Evolutionary conservation across 305 asterid genomes (phyloP).

Genomic region (Withania somnifera): DNA sequence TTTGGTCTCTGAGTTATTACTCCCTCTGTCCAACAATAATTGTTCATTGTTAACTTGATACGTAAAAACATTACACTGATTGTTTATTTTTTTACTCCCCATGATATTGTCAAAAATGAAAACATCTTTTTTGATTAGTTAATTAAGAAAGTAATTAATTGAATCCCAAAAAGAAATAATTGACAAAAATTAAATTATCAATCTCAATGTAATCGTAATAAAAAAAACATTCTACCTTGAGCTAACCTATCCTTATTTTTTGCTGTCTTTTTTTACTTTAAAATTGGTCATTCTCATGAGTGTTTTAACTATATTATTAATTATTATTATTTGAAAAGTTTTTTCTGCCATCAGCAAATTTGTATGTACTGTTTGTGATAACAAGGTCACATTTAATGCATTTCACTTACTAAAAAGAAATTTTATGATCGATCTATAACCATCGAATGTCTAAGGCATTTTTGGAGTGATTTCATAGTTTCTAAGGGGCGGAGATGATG

Average conservation of each 20-base stretch:
- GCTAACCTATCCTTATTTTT: neutral
- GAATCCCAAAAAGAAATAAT: neutral
- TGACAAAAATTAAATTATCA: neutral
- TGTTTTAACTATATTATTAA: neutral
- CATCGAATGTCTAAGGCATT: no score
- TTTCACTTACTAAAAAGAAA: no score
- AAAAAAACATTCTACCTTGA: neutral
- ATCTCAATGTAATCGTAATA: neutral
- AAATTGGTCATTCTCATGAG: neutral
- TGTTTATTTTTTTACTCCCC: neutral
- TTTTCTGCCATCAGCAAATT: neutral
- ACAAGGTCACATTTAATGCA: no score
- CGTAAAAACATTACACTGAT: no score
- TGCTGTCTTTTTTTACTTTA: neutral
- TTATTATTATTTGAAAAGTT: neutral
- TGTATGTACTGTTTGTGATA: neutral
- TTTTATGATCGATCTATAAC: no score
- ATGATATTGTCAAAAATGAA: neutral
- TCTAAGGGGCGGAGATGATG: no score
- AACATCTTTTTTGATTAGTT: neutral
- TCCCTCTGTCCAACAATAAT: no score
- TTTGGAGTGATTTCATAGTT: no score
- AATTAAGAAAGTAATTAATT: neutral
- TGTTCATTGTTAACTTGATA: neutral
- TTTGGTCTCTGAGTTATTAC: neutral